Evolutionary conservation across 169 alveolate genomes (phyloP), one percentile per base, ranked within the genome.

Genomic region (Eimeria falciformis): DNA sequence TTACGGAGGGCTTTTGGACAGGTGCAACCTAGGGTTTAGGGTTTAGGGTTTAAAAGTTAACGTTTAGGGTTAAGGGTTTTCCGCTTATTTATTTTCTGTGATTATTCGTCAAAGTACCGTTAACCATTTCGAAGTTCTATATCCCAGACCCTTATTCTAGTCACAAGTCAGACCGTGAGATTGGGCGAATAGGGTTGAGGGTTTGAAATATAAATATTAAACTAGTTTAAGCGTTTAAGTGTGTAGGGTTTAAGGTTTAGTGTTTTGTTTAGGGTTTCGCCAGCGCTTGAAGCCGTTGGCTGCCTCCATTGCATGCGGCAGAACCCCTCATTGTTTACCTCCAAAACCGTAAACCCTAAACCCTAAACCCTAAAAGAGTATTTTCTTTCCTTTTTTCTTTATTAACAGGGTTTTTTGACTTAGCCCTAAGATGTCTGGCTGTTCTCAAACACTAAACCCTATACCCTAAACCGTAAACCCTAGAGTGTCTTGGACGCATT

Each of bases 111-210:
- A n/a, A n/a, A n/a, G n/a, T n/a, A n/a, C n/a, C n/a, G n/a, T n/a
- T n/a, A n/a, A n/a, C n/a, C n/a, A n/a, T n/a, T n/a, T n/a, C 40
- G 7, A 65, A 65, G 29, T 43, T 43, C 43, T 65, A 65, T 27
- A 65, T 21, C 75, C 75, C 29, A 65, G 7, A 65, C 40, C 40
- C 75, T 65, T 4, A n/a, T n/a, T n/a, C n/a, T n/a, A n/a, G n/a
- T n/a, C n/a, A n/a, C n/a, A n/a, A n/a, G n/a, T n/a, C n/a, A n/a
- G n/a, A n/a, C n/a, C n/a, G n/a, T n/a, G n/a, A n/a, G n/a, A n/a
- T 69, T 69, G 27, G 37, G 81, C 55, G 81, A 33, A 33, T 33
- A 33, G 81, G 47, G 81, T 69, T 69, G 27, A 68, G 81, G 81
- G 53, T 33, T 69, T 69, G 37, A 27, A 23, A 50, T 33, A 3